These are phyloP conservation scores for Yamadazyma epiphylla DNA, from an alignment of 1,139 yeast genomes.

Conservation along the genomic window DNA sequence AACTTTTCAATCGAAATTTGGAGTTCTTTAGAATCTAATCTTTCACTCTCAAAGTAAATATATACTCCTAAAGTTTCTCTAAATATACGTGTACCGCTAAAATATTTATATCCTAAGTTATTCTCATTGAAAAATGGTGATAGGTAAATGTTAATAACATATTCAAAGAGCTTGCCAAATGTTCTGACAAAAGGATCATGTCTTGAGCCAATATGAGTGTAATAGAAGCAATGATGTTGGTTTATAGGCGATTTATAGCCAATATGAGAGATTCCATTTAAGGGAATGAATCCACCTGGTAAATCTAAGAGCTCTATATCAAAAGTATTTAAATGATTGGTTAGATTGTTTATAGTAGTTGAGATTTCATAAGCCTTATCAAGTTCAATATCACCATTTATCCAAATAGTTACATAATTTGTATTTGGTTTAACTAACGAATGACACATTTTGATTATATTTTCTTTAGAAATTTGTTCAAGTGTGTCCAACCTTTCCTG, in stretches of 20 bases:
- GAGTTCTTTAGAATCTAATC: conserved; percentile 36
- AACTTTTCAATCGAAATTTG: conserved; percentile 44
- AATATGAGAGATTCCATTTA: conserved; percentile 6
- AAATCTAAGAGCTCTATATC: conserved; percentile 1
- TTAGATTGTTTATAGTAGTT: conserved; percentile 10
- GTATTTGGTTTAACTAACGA: conserved; percentile 19
- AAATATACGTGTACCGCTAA: conserved; percentile 50
- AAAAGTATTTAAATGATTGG: conserved; percentile 11
- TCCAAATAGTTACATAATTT: conserved; percentile 33
- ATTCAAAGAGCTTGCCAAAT: conserved; percentile 42
- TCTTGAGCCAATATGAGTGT: conserved; percentile 53
- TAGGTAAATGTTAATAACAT: conserved; percentile 37
- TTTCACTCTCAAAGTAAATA: conserved; percentile 38
- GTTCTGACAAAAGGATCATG: conserved; percentile 26
- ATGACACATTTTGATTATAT: conserved; percentile 9
- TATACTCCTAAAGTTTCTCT: conserved; percentile 54
- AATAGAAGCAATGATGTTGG: conserved; percentile 19
- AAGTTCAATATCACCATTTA: conserved; percentile 45
- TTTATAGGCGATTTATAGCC: conserved; percentile 2
- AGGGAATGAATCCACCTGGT: conserved; percentile 9
- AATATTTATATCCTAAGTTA: conserved; percentile 44
- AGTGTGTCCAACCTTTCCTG: conserved; percentile 43
- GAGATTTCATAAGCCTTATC: conserved; percentile 11
- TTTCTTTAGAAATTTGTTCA: conserved; percentile 24
- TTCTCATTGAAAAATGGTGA: conserved; percentile 47